phyloP scores from a whole-genome alignment of 2,329 filamentous ascomycete genomes.

The Trichophyton mentagrophytes region DNA sequence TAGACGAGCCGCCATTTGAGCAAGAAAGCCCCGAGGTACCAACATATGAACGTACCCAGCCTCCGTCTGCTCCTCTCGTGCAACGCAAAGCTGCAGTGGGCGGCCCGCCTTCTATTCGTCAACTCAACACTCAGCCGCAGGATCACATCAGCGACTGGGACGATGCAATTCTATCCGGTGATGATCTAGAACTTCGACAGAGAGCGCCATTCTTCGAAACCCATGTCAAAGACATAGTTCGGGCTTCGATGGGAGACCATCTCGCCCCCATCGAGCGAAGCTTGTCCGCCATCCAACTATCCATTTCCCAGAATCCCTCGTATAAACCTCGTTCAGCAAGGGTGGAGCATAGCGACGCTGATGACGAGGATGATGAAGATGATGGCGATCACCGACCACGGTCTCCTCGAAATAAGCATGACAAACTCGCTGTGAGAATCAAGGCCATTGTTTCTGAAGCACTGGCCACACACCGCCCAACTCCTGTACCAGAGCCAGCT shows the following conservation, averaged over 20 bases:
- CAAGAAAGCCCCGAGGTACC: not conserved
- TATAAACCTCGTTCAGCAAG: conserved; percentile 56
- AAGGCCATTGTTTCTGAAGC: conserved; percentile 53
- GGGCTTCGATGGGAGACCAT: conserved; percentile 59
- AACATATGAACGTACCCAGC: not conserved
- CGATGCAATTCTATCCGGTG: conserved; percentile 65
- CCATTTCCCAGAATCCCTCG: conserved; percentile 45
- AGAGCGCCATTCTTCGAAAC: conserved; percentile 82
- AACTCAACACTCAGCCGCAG: conserved; percentile 47
- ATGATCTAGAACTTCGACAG: conserved; percentile 69
- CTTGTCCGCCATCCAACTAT: conserved; percentile 62
- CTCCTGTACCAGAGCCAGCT: conserved; percentile 15
- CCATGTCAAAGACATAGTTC: conserved; percentile 77
- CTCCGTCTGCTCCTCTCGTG: not conserved
- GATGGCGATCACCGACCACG: conserved; percentile 50
- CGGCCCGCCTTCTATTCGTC: conserved; percentile 43
- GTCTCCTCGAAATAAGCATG: conserved; percentile 55
- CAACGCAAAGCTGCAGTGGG: conserved; percentile 15
- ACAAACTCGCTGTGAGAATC: conserved; percentile 73
- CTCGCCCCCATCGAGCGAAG: conserved; percentile 70
- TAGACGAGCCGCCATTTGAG: conserved; percentile 35
- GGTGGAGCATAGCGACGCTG: conserved; percentile 68
- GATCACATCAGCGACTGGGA: conserved; percentile 84
- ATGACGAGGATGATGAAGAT: conserved; percentile 65
- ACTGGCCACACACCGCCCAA: conserved; percentile 37